Evolutionary conservation across 768 basidiomycete genomes (phyloP), one percentile per base, ranked within the genome.

Genomic region (Boletus bicolor): DNA sequence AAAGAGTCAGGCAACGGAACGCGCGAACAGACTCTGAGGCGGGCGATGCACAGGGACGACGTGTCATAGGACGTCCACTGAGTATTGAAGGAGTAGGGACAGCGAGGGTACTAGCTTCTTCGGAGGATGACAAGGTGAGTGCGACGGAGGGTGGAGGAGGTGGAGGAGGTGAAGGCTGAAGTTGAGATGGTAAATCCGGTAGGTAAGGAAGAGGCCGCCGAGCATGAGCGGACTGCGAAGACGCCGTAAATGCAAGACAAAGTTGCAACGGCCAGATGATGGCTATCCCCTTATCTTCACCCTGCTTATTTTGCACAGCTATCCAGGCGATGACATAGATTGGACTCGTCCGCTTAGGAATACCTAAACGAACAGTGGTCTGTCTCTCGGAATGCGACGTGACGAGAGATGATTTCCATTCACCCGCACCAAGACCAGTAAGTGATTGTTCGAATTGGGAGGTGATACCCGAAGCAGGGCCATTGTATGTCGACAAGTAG

Each of bases 251-350:
- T n/a, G 69, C 74, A 72, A 68, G 76, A 59, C 84, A 87, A 5
- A 92, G 79, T 1, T 75, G 70, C 2, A 79, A 70, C 2, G 91
- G 90, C 76, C 89, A 92, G 58, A 91, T 82, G 47, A 87, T 74
- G n/a, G 80, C 75, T 32, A 89, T 73, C 1, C 89, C 89, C 62
- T 90, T 91, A 60, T 89, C 87, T 67, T 91, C 89, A 34, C 87
- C 88, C 59, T 87, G 88, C 58, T 80, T 84, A 63, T 89, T 89
- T 68, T 89, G 82, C 19, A 91, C 85, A 34, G 78, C 79, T 37
- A 91, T 77, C 85, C 86, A 91, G 4, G 81, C 87, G 50, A 91
- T 83, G 44, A 89, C 69, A 66, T 83, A 89, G 15, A 62, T 61
- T 3, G 69, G 68, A 42, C 39, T 54, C 38, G 55, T 49, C 44